Base-by-base conservation (phyloP, 129 eudicot genomes). In the Lactuca sativa region DNA sequence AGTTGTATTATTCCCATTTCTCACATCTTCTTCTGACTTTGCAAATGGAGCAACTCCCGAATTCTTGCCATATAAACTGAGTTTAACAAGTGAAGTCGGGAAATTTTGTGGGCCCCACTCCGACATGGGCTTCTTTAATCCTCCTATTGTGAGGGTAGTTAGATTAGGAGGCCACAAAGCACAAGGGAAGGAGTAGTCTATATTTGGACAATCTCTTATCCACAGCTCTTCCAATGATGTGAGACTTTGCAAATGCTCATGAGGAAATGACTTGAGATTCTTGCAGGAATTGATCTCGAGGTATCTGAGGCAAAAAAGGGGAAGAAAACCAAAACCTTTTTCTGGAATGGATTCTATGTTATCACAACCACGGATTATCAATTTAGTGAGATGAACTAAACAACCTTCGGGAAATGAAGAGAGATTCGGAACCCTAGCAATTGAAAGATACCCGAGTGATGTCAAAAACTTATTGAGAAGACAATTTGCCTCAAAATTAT, bases 231-330 rank as follows among this genome's bases (percentile, higher is more conserved):
- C 59, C 75, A 71, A 59, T 58, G 66, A 71, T 43, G 57, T 16
- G 12, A 64, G 78, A 44, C 40, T 64, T 41, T 64, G 49, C 59
- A 74, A 64, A n/a, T 64, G 78, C 61, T 62, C 30, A 36, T 52
- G 62, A 33, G 77, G 77, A 62, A 60, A 16, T 33, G 69, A 61
- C 61, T 61, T 62, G 14, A 72, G 60, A 62, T 72, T 72, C 62
- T 36, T 62, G 69, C 77, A 72, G 1, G 25, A 5, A 7, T 18
- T 14, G 21, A 72, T 36, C 16, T 0, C 0, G 12, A 62, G 77
- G 14, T 5, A 12, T 62, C 32, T 61, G 6, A 72, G 62, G 62
- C 69, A 51, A 17, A 31, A 43, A 57, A 25, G 17, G 3, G 75
- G 75, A 43, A 58, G 57, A 49, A 70, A 70, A 9, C 75, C 67